A percentile compares a stretch with the other conserved stretches of the same genome.
Conservation (phyloP, 2,329 filamentous ascomycete species). For the Huntiella abstrusa region DNA sequence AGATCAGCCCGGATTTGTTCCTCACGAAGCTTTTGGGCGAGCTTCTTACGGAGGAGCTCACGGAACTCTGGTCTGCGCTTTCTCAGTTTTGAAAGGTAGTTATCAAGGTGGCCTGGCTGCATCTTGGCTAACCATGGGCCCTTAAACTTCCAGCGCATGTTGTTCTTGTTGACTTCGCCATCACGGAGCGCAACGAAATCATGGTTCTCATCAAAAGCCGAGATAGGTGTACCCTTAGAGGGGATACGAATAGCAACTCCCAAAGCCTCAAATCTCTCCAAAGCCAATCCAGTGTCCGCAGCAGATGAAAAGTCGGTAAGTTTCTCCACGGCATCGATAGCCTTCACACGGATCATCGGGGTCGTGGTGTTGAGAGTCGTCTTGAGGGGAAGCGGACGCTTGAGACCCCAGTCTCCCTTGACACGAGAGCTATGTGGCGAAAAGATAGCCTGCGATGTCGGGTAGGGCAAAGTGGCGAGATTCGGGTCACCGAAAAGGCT, state of each 20-base stretch:
- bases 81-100: conserved; percentile 34
- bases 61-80: conserved; percentile 35
- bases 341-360: conserved; percentile 57
- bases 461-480: conserved; percentile 47
- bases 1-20: conserved; percentile 20
- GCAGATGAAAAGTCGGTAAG: conserved; percentile 78
- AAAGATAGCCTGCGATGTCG: conserved; percentile 67
- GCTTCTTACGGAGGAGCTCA: conserved; percentile 28
- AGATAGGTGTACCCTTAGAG: conserved; percentile 7
- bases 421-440: conserved; percentile 54
- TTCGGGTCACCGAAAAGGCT: too few relatives aligned
- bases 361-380: conserved; percentile 53
- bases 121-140: conserved; percentile 49
- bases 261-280: conserved; percentile 76
- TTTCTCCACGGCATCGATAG: conserved; percentile 70
- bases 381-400: conserved; percentile 61
- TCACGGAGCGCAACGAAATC: conserved; percentile 30
- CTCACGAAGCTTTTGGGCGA: conserved; percentile 27
- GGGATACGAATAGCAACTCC: conserved; percentile 49
- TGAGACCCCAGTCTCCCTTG: conserved; percentile 83
- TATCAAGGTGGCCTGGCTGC: conserved; percentile 38
- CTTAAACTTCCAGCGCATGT: conserved; percentile 37
- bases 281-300: conserved; percentile 59
- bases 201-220: conserved; percentile 38
- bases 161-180: conserved; percentile 25